Conservation (phyloP, 768 basidiomycete genomes). For the Boletus rubroflammeus region DNA sequence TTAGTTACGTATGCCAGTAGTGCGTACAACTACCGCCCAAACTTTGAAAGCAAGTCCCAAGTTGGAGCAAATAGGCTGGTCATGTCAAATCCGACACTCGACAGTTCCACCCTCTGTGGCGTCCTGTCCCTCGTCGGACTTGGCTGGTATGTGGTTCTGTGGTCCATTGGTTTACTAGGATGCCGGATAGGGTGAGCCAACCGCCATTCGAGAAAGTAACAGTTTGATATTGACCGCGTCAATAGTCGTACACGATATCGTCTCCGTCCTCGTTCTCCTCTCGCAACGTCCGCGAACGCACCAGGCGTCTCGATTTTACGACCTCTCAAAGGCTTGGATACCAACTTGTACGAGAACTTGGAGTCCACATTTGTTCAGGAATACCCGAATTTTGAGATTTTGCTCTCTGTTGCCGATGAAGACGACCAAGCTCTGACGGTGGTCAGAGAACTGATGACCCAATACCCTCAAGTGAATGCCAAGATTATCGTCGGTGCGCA, state of each 20-base stretch:
- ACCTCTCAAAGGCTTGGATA: constrained; percentile 92
- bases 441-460: constrained; percentile 69
- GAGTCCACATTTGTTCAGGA: constrained; percentile 91
- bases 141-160: constrained; percentile 60
- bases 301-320: constrained; percentile 94
- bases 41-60: background rate
- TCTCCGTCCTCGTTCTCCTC: constrained; percentile 58
- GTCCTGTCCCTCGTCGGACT: constrained; percentile 40
- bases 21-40: background rate
- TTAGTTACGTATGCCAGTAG: constrained; percentile 15
- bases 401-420: constrained; percentile 88
- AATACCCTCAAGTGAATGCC: constrained; percentile 74
- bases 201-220: background rate
- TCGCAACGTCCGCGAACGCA: constrained; percentile 47
- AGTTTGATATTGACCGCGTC: background rate
- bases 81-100: constrained; percentile 16
- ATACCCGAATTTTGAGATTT: constrained; percentile 87
- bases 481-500: constrained; percentile 71
- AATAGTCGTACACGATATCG: constrained; percentile 74
- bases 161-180: constrained; percentile 65
- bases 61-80: background rate
- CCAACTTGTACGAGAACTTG: constrained; percentile 93
- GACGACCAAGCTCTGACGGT: constrained; percentile 85
- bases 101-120: constrained; percentile 3
- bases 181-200: constrained; percentile 63